Conservation (phyloP, 1,284 basidiomycete species). For the Dichomitus squalens region DNA sequence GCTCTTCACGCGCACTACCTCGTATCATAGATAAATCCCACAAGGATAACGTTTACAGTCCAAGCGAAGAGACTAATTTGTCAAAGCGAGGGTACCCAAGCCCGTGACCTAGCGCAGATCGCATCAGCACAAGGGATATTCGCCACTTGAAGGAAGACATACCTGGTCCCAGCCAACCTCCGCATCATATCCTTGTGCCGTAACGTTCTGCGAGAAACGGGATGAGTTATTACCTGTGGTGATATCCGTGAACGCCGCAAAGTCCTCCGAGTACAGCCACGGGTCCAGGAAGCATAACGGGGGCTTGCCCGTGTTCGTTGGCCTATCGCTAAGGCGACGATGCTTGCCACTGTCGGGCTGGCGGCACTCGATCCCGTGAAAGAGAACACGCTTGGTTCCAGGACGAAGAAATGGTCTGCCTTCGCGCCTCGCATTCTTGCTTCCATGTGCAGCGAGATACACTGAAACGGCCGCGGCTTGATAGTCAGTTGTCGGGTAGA, state of each 20-base stretch:
- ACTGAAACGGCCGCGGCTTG: conserved; percentile 37
- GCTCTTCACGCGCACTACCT: no score
- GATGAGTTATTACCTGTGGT: conserved; percentile 29
- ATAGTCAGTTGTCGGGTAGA: conserved; percentile 42
- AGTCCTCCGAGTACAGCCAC: conserved; percentile 35
- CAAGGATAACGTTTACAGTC: no score
- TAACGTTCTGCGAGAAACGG: conserved; percentile 31
- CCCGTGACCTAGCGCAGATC: conserved; percentile 11
- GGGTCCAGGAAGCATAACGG: conserved; percentile 53
- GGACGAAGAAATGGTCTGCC: conserved; percentile 31
- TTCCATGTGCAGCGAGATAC: conserved; percentile 34
- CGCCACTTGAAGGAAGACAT: conserved; percentile 23
- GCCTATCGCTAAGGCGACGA: conserved; percentile 59
- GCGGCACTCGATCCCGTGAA: conserved; percentile 52
- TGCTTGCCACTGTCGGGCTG: conserved; percentile 51
- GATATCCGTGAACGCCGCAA: conserved; percentile 28
- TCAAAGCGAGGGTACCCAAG: conserved; percentile 14
- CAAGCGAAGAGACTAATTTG: conserved; percentile 14
- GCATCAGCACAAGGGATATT: neutral
- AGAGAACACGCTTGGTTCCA: conserved; percentile 42
- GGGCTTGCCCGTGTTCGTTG: conserved; percentile 40
- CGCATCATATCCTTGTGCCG: conserved; percentile 41
- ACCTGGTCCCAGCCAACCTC: conserved; percentile 46
- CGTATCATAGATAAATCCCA: no score
- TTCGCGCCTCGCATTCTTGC: conserved; percentile 28